Evolutionary conservation across 2,329 filamentous ascomycete species (phyloP).

Genomic region (Cadophora luteo-olivacea): DNA sequence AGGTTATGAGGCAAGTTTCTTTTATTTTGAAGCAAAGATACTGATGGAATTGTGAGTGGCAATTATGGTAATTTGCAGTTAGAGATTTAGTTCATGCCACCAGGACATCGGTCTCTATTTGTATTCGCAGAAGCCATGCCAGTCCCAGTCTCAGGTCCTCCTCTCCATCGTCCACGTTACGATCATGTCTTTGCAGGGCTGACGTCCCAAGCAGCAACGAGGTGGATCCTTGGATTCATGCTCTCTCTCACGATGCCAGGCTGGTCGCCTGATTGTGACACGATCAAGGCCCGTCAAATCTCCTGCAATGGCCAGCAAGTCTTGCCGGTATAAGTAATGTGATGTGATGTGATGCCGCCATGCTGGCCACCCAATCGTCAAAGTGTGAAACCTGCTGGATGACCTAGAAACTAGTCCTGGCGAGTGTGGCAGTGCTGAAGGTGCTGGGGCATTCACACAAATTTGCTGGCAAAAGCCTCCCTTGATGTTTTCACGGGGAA

Average conservation of each 20-base stretch:
- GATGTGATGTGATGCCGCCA: background rate
- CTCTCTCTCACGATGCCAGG: conserved; percentile 26
- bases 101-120: background rate
- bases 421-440: conserved; percentile 33
- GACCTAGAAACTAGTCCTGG: conserved; percentile 8
- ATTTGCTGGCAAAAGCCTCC: background rate
- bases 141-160: background rate
- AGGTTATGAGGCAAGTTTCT: background rate
- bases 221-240: conserved; percentile 31
- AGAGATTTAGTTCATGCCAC: background rate
- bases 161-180: conserved; percentile 17
- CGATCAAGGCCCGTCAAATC: conserved; percentile 23
- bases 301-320: conserved; percentile 22
- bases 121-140: conserved; percentile 4
- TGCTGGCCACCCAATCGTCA: conserved; percentile 13
- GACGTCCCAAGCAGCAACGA: conserved; percentile 22
- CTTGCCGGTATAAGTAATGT: conserved; percentile 5
- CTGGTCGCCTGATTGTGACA: conserved; percentile 33
- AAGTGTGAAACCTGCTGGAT: conserved; percentile 29
- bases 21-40: background rate
- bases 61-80: background rate
- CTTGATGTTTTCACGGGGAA: background rate
- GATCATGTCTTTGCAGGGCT: conserved; percentile 29
- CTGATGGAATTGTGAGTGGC: background rate
- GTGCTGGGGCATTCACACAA: background rate